phyloP scores from a whole-genome alignment of 2,329 filamentous ascomycete species.

The Epichloe uncinata region DNA sequence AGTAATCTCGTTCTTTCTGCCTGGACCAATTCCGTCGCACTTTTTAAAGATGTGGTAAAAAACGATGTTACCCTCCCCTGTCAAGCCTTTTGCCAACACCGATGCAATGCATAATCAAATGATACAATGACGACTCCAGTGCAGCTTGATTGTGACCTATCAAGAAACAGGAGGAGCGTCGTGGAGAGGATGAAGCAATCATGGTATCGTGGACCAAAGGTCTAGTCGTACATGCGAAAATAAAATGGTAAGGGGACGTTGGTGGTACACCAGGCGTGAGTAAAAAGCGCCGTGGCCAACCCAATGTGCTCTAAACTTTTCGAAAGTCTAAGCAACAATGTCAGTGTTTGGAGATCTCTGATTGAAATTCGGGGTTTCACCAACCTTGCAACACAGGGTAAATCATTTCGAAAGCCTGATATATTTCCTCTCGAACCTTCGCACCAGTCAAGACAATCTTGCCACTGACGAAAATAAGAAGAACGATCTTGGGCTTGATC shows the following conservation, averaged over 20 bases:
- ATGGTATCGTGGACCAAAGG: constrained; percentile 33
- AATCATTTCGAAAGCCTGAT: constrained; percentile 93
- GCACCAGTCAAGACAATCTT: constrained; percentile 97
- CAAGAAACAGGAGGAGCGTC: constrained; percentile 5
- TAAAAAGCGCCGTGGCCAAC: constrained; percentile 3
- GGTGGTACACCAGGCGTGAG: constrained; percentile 7
- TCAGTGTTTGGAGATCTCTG: background rate
- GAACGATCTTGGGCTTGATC: constrained; percentile 99
- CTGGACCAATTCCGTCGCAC: constrained; percentile 18
- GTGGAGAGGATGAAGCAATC: constrained; percentile 22
- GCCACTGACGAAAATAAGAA: constrained; percentile 93
- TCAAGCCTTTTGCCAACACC: constrained; percentile 35
- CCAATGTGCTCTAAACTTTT: constrained; percentile 32
- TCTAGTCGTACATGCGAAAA: constrained; percentile 26
- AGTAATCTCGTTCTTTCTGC: constrained; percentile 25
- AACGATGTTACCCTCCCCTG: constrained; percentile 16
- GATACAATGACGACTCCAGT: constrained; percentile 21
- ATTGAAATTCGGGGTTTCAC: constrained; percentile 12
- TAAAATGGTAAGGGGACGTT: constrained; percentile 12
- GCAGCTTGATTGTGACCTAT: constrained; percentile 13
- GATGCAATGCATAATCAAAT: constrained; percentile 39
- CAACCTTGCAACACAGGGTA: constrained; percentile 85
- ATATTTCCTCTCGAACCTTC: constrained; percentile 96
- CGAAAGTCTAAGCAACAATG: constrained; percentile 34
- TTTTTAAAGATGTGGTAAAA: constrained; percentile 8